Evolutionary conservation across 2,329 filamentous ascomycete genomes (phyloP).

Genomic region (Byssothecium circinans): DNA sequence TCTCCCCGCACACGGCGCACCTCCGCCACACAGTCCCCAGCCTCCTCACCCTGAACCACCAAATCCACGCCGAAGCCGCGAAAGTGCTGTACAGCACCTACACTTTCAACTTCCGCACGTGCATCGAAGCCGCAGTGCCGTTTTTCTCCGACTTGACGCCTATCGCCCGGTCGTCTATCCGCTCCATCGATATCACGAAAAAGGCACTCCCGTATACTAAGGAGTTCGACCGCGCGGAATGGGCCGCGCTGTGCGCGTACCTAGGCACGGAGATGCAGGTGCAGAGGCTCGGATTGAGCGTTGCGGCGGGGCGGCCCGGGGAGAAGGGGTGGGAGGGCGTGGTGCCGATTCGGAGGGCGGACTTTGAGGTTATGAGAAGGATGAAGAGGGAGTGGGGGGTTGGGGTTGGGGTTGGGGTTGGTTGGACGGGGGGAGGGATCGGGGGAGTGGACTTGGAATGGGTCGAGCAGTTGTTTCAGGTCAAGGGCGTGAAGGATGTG

Average conservation of each 20-base stretch:
- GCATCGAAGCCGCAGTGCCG: slow-evolving; percentile 62
- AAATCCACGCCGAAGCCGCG: slow-evolving; percentile 58
- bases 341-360: slow-evolving; percentile 17
- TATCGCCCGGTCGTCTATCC: slow-evolving; percentile 51
- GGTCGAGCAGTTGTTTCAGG: slow-evolving; percentile 57
- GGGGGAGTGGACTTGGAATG: slow-evolving; percentile 53
- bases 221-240: slow-evolving; percentile 60
- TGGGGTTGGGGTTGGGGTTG: slow-evolving; percentile 12
- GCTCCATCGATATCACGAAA: slow-evolving; percentile 58
- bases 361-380: slow-evolving; percentile 29
- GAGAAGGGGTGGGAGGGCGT: slow-evolving; percentile 54
- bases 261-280: slow-evolving; percentile 30
- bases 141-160: slow-evolving; percentile 62
- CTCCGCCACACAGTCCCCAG: slow-evolving; percentile 47
- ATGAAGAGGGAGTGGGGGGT: slow-evolving; percentile 32
- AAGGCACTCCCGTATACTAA: slow-evolving; percentile 56
- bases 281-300: slow-evolving; percentile 46
- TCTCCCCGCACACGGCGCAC: slow-evolving; percentile 48
- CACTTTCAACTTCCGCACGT: slow-evolving; percentile 61
- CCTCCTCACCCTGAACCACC: slow-evolving; percentile 30
- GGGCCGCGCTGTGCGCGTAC: slow-evolving; percentile 53
- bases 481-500: slow-evolving; percentile 54
- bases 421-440: no score
- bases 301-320: slow-evolving; percentile 58
- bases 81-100: slow-evolving; percentile 59